Base-by-base conservation (phyloP, 2,329 filamentous ascomycete species). In the Metarhizium rileyi region DNA sequence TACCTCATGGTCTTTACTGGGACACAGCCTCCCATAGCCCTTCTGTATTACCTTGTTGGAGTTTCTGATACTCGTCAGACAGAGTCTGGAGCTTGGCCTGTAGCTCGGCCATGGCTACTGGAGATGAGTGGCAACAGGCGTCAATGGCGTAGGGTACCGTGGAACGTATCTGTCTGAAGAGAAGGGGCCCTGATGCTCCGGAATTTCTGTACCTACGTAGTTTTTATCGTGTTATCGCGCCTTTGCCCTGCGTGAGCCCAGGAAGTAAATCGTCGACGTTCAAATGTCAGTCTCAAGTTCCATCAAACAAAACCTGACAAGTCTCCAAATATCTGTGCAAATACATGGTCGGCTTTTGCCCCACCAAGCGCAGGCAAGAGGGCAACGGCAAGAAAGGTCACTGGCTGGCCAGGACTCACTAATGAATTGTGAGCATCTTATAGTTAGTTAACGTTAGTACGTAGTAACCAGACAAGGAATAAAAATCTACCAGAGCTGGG, bases 1-100 rank as follows among this genome's bases (percentile, higher is more conserved):
- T 20, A 49, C 22, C 43, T 26, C n/a, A 16, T 27, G 7, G 28
- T 20, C 5, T 25, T 20, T 16, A 18, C 12, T 22, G 22, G 12
- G 36, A 10, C 26, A 8, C 18, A 12, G 18, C 4, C 5, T n/a
- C 6, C 26, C 9, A n/a, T 42, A 20, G 18, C 18, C 4, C 6
- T 46, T 26, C 18, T 22, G n/a, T 1, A 8, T 54, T 65, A 87
- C 90, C 90, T 68, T 84, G 82, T 70, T 97, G 90, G 26, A 96
- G 74, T 63, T 86, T 84, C 64, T 90, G 85, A 65, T 86, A 97
- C 56, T 95, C 85, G 47, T 96, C 90, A 0, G 89, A 90, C 41
- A 96, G 79, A 48, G 76, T 73, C 70, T 96, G 90, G 25, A 96
- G 76, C 61, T 80, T 80, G 53, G 84, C 86, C 66, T 95, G 88